Percentiles rank a stretch among this genome's conserved stretches.
Evolutionary conservation across 2,329 filamentous ascomycete species (phyloP).

Genomic region (Phaeosphaeria sp.): DNA sequence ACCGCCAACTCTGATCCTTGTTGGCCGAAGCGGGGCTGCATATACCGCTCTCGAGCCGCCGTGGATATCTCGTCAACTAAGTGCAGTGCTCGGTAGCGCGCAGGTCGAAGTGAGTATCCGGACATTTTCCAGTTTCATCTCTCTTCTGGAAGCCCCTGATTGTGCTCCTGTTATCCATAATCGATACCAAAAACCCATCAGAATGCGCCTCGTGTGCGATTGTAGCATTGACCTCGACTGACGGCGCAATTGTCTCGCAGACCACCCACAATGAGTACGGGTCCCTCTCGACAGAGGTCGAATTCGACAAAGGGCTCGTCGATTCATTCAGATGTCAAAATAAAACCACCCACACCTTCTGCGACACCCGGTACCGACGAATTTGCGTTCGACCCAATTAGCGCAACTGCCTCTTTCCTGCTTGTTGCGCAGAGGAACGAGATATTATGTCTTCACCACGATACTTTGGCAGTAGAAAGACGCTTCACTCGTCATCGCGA

Average conservation of each 20-base stretch:
- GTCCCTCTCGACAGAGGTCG: slow-evolving; percentile 50
- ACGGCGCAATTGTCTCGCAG: slow-evolving; percentile 34
- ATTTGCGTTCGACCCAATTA: slow-evolving; percentile 79
- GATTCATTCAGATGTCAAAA: slow-evolving; percentile 40
- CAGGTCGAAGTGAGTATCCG: slow-evolving; percentile 47
- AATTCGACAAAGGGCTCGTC: slow-evolving; percentile 45
- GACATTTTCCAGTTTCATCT: slow-evolving; percentile 33
- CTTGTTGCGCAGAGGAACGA: slow-evolving; percentile 84
- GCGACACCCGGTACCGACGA: slow-evolving; percentile 56
- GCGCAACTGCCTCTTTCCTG: slow-evolving; percentile 88
- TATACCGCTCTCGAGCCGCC: slow-evolving; percentile 47
- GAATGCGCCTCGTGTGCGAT: slow-evolving; percentile 38
- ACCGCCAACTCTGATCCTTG: slow-evolving; percentile 42
- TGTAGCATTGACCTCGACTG: slow-evolving; percentile 33
- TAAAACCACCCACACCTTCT: slow-evolving; percentile 51
- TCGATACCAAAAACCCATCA: slow-evolving; percentile 32
- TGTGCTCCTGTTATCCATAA: slow-evolving; percentile 34
- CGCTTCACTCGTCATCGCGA: slow-evolving; percentile 84
- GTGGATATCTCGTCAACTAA: slow-evolving; percentile 38
- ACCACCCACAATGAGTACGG: slow-evolving; percentile 53
- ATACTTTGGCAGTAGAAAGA: slow-evolving; percentile 86
- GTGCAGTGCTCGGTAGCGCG: slow-evolving; percentile 45
- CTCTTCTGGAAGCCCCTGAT: slow-evolving; percentile 38
- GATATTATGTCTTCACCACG: slow-evolving; percentile 89
- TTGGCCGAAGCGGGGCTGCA: slow-evolving; percentile 47